Base-by-base conservation (phyloP, 2,329 filamentous ascomycete species). In the Scedosporium boydii region DNA sequence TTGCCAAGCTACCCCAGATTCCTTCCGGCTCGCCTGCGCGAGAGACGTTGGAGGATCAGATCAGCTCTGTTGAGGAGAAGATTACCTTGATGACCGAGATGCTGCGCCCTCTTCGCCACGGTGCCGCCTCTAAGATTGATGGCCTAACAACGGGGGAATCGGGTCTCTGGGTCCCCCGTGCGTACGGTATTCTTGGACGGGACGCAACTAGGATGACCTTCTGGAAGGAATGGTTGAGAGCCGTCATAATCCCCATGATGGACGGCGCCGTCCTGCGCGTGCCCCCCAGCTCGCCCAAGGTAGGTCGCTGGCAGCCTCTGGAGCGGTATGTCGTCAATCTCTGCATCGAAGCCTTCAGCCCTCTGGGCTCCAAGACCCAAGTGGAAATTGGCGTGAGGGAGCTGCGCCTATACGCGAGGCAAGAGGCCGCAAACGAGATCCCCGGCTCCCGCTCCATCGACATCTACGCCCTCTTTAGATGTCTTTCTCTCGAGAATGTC, bases 191-290 rank as follows among this genome's bases (percentile, higher is more conserved):
- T 65, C 80, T 99, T 65, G 95, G 95, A 41, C 84, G 90, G 65
- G 95, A 99, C 72, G 81, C 82, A 12, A 88, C 86, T 64, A 84
- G 96, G 76, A 92, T 93, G 66, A 85, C 87, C 38, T 98, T 99
- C 76, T 99, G 93, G 93, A 98, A 98, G 74, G 95, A 99, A 73
- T 99, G 95, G 95, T 82, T 99, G 58, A 89, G 91, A 74, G 93
- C 93, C 6, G 84, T 98, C 9, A 81, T 95, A n/a, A 91, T 96
- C 23, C 95, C 95, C 29, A 99, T 98, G 95, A 92, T 87, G 1
- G 92, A 96, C 71, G 91, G 93, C 21, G 86, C 82, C 14, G 81
- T 99, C 34, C 77, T 95, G 67, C 84, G 93, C 63, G 87, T 99
- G 6, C 91, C 95, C 6, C 81, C 91, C 9, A 96, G 89, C 74